These are phyloP conservation scores for Epichloe hybrida DNA, from an alignment of 2,329 filamentous ascomycete species.

Conservation along the genomic window DNA sequence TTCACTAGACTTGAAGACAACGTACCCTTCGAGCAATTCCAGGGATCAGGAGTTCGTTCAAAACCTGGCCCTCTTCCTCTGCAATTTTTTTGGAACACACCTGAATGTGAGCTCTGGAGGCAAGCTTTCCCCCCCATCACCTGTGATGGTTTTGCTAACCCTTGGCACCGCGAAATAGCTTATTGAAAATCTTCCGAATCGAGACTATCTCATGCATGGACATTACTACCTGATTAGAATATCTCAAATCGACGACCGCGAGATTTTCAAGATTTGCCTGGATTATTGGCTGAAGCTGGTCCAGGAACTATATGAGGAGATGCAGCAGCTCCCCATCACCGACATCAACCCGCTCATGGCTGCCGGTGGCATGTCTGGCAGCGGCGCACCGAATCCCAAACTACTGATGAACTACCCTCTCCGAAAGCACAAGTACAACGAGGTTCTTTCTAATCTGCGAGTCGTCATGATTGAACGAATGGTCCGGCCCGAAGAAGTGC, in stretches of 20 bases:
- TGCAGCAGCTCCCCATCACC: conserved; percentile 89
- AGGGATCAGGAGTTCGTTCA: conserved; percentile 96
- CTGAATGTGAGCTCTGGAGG: conserved; percentile 46
- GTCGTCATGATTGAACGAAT: conserved; percentile 99
- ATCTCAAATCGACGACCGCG: conserved; percentile 94
- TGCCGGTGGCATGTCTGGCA: conserved; percentile 60
- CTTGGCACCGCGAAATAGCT: conserved; percentile 36
- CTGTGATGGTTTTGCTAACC: not conserved
- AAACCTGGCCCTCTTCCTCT: conserved; percentile 88
- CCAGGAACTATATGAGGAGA: conserved; percentile 95
- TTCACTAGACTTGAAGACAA: conserved; percentile 76
- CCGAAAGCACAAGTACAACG: conserved; percentile 94
- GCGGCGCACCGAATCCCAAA: conserved; percentile 72
- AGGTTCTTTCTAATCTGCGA: conserved; percentile 84
- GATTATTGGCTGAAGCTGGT: conserved; percentile 99
- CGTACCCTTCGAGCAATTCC: conserved; percentile 82
- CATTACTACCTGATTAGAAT: conserved; percentile 98
- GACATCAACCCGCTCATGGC: conserved; percentile 83
- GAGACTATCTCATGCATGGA: conserved; percentile 85
- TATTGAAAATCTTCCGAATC: conserved; percentile 90
- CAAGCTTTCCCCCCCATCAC: not conserved
- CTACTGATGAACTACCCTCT: conserved; percentile 84
- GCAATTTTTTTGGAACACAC: conserved; percentile 97
- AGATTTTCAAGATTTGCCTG: conserved; percentile 98
- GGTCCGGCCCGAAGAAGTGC: conserved; percentile 92